Evolutionary conservation across 2,329 filamentous ascomycete genomes (phyloP), one percentile per base, ranked within the genome.

Genomic region (Ceratocystis harringtonii): DNA sequence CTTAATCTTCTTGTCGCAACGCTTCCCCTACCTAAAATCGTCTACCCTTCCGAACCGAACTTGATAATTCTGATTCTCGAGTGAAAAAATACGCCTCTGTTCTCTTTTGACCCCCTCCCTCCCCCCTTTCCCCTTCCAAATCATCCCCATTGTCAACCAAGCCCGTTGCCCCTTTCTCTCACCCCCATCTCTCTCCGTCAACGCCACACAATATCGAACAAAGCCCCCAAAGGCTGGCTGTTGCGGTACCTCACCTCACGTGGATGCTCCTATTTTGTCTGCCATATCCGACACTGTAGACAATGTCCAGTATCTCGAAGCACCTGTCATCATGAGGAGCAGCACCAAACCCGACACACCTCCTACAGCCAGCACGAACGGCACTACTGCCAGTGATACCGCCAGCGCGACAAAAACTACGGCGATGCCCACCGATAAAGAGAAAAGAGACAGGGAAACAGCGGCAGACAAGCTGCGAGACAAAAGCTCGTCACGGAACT

Each of bases 321-420:
- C 52, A 44, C 50, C 63, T 44, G 55, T 57, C 32, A 64, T 64
- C 17, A 64, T 64, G 52, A 64, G 52, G 63, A 64, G 63, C 52
- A 60, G 63, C 48, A 64, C 43, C 22, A 64, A 64, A 64, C 55
- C 52, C 10, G 50, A 64, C 8, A 36, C 52, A 25, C 41, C 63
- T 43, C 48, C 52, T 30, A 22, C 50, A 57, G 44, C 19, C 48
- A 44, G n/a, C 32, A 32, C 41, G 15, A 48, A 25, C 43, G 43
- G 61, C 57, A 36, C 28, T n/a, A 50, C 45, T 22, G 52, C 5
- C n/a, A 45, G 60, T 19, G 45, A 22, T 55, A 30, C 48, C 25
- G 48, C 19, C 48, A 52, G 36, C 63, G 52, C 63, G 43, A 28
- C 52, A 10, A 58, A 58, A 15, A 30, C 36, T n/a, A 64, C n/a